Conservation (phyloP, 129 eudicot genomes). For the Silybum marianum region DNA sequence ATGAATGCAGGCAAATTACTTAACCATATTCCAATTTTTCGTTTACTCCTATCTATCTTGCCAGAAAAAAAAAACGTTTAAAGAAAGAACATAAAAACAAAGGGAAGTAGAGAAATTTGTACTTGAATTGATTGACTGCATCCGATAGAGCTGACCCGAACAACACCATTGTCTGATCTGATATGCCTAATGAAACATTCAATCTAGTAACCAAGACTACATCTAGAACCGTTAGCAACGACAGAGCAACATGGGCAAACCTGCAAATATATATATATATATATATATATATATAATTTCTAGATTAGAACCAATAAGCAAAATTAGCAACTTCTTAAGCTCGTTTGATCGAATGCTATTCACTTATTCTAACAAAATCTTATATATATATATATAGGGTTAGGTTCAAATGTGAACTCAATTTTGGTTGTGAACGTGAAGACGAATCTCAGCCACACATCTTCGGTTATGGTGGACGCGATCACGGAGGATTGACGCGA, state of each 20-base stretch:
- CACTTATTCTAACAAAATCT: conserved; percentile 20
- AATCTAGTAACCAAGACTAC: conserved; percentile 69
- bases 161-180: conserved; percentile 76
- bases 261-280: conserved; percentile 38
- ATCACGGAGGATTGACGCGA: no score
- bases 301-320: no score
- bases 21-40: not conserved
- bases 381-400: conserved; percentile 35
- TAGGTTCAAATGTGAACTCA: no score
- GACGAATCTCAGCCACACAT: no score
- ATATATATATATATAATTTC: no score
- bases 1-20: not conserved
- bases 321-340: no score
- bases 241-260: conserved; percentile 74
- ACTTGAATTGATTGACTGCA: conserved; percentile 97
- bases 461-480: no score
- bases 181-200: conserved; percentile 67
- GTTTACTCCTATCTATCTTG: not conserved
- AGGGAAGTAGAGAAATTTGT: conserved; percentile 21
- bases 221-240: conserved; percentile 61
- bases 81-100: not conserved
- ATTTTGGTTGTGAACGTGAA: no score
- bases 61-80: not conserved
- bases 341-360: no score
- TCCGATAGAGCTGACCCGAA: conserved; percentile 90